Percentiles rank a stretch among this genome's conserved stretches.
Evolutionary conservation across 352 stramenopile species (phyloP).

Genomic region (Phytophthora fragariae): DNA sequence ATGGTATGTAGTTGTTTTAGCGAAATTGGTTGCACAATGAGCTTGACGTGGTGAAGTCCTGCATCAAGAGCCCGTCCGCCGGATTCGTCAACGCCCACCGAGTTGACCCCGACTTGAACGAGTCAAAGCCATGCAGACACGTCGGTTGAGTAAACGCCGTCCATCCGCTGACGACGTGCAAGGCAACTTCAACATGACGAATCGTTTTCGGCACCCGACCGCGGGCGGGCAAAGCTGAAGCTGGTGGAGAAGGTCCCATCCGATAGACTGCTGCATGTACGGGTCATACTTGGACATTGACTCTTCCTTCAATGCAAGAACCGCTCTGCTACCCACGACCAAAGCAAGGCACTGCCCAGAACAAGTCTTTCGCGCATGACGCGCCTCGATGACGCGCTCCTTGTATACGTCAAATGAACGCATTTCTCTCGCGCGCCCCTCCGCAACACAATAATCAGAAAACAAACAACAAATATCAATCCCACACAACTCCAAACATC

Average conservation of each 20-base stretch:
- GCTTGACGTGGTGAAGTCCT: not conserved
- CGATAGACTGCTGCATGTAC: not conserved
- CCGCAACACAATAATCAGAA: not conserved
- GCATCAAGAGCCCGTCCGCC: not conserved
- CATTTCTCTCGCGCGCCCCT: slow-evolving; percentile 1
- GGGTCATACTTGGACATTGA: not conserved
- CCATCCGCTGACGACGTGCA: slow-evolving; percentile 1
- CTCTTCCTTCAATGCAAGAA: not conserved
- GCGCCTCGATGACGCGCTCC: not conserved
- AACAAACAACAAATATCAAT: not conserved
- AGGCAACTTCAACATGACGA: slow-evolving; percentile 1
- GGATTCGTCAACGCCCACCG: slow-evolving; percentile 4
- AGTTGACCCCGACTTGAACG: not conserved
- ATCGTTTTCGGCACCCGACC: not conserved
- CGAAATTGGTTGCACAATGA: not conserved
- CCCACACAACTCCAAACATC: not conserved
- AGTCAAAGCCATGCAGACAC: slow-evolving; percentile 1
- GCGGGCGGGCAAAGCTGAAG: slow-evolving; percentile 1
- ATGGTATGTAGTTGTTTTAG: not conserved
- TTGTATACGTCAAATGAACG: slow-evolving; percentile 10
- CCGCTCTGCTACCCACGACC: not conserved
- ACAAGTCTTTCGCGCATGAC: not conserved
- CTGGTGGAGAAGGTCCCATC: not conserved
- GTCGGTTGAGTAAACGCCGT: slow-evolving; percentile 5
- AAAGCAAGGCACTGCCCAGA: not conserved